Percentiles rank a stretch among this genome's conserved stretches.
These are phyloP conservation scores for Smallanthus sonchifolius DNA, from an alignment of 129 eudicot species.

Conservation along the genomic window DNA sequence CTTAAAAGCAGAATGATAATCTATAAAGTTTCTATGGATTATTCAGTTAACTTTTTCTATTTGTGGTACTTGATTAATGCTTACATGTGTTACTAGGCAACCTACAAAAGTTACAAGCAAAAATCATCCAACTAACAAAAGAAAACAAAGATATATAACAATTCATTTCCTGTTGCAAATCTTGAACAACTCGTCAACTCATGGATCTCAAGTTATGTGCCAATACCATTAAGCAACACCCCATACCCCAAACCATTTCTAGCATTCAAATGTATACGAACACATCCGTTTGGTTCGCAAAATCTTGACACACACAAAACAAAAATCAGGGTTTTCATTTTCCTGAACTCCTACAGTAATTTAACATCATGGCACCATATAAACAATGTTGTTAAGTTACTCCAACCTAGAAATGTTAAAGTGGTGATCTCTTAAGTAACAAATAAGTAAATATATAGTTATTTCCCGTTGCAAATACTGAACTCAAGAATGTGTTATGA, in stretches of 20 bases:
- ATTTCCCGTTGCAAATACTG: too few relatives aligned
- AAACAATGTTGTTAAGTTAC: background rate
- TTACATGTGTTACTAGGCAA: slow-evolving; percentile 8
- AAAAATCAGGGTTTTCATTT: background rate
- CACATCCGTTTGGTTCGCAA: background rate
- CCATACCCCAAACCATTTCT: background rate
- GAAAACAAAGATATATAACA: background rate
- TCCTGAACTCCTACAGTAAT: background rate
- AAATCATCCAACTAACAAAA: background rate
- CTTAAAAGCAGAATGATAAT: background rate
- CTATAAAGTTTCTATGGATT: background rate
- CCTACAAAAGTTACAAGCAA: slow-evolving; percentile 6
- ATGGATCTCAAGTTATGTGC: background rate
- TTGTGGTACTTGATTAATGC: background rate
- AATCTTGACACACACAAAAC: background rate
- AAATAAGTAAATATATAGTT: too few relatives aligned
- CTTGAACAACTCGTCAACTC: background rate
- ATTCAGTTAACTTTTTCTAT: background rate
- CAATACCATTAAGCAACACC: background rate
- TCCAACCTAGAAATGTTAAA: background rate
- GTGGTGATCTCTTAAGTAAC: background rate
- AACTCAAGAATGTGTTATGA: too few relatives aligned
- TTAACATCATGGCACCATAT: slow-evolving; percentile 2
- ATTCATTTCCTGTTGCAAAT: background rate
- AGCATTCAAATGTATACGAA: slow-evolving; percentile 6